A percentile compares a stretch with the other conserved stretches of the same genome.
These are phyloP conservation scores for Eucalyptus regnans DNA, from an alignment of 345 rosid genomes.

Conservation along the genomic window DNA sequence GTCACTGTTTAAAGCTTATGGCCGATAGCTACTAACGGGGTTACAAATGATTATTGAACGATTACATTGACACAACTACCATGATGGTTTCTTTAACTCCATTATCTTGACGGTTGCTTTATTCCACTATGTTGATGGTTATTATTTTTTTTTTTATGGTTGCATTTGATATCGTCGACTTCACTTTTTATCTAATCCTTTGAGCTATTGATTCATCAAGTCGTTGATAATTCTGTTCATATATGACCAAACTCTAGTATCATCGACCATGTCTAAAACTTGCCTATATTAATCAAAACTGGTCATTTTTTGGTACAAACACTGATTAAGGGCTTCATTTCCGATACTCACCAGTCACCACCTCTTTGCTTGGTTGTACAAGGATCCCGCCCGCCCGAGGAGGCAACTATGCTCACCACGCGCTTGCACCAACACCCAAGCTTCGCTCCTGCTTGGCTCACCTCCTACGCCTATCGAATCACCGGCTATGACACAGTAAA, in stretches of 20 bases:
- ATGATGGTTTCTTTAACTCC: too few relatives aligned
- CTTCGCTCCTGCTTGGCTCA: neutral
- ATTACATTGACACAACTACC: neutral
- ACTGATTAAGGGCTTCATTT: neutral
- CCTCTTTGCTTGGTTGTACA: neutral
- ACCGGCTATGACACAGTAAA: neutral
- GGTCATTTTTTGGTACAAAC: neutral
- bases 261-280: neutral
- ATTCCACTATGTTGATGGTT: neutral
- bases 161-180: rapidly evolving
- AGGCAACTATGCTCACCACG: neutral
- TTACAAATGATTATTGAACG: too few relatives aligned
- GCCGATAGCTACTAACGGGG: too few relatives aligned
- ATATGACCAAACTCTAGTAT: neutral
- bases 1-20: neutral
- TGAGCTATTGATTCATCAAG: neutral
- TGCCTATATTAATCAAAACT: neutral
- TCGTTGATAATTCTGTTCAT: neutral
- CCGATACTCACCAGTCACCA: neutral
- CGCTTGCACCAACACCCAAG: neutral
- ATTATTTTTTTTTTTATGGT: neutral
- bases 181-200: neutral
- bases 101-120: neutral
- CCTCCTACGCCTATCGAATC: neutral
- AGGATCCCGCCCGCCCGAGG: neutral